These are phyloP conservation scores for Mucor irregularis DNA, from an alignment of 371 early-diverging fungal genomes.

Conservation along the genomic window DNA sequence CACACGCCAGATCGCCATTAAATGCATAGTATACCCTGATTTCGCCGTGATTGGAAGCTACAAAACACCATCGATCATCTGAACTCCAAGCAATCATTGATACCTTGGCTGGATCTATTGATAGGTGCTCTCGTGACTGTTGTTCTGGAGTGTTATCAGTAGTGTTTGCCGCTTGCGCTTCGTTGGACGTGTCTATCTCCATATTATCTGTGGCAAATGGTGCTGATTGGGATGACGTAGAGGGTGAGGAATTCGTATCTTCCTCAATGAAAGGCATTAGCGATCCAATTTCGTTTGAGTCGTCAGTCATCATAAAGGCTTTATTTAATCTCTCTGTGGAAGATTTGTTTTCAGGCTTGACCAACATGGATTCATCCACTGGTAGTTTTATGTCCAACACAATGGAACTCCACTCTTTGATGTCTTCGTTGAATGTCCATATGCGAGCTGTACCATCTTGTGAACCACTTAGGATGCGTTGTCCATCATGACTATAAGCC, in stretches of 20 bases:
- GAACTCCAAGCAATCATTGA: slow-evolving; percentile 63
- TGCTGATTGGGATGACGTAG: background rate
- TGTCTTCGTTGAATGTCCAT: slow-evolving; percentile 38
- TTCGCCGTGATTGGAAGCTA: slow-evolving; percentile 64
- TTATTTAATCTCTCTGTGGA: background rate
- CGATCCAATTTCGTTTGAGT: background rate
- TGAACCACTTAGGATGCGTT: slow-evolving; percentile 70
- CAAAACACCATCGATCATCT: slow-evolving; percentile 61
- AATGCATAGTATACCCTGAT: slow-evolving; percentile 63
- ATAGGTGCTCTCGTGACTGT: background rate
- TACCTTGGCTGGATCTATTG: slow-evolving; percentile 34
- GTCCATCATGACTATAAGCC: slow-evolving; percentile 73
- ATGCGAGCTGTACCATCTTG: slow-evolving; percentile 58
- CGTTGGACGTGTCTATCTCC: slow-evolving; percentile 6
- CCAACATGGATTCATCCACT: slow-evolving; percentile 13
- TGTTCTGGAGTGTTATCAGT: too few relatives aligned
- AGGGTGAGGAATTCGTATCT: too few relatives aligned
- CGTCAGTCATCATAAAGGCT: background rate
- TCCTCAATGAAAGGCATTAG: background rate
- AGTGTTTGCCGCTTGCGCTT: background rate
- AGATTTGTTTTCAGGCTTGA: slow-evolving; percentile 1
- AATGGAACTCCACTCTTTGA: slow-evolving; percentile 40
- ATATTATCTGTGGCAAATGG: background rate
- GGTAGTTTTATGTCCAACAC: slow-evolving; percentile 32
- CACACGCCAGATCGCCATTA: slow-evolving; percentile 55